Evolutionary conservation across 192 early-diverging fungal genomes (phyloP).

Genomic region (Entophlyctis luteolus): DNA sequence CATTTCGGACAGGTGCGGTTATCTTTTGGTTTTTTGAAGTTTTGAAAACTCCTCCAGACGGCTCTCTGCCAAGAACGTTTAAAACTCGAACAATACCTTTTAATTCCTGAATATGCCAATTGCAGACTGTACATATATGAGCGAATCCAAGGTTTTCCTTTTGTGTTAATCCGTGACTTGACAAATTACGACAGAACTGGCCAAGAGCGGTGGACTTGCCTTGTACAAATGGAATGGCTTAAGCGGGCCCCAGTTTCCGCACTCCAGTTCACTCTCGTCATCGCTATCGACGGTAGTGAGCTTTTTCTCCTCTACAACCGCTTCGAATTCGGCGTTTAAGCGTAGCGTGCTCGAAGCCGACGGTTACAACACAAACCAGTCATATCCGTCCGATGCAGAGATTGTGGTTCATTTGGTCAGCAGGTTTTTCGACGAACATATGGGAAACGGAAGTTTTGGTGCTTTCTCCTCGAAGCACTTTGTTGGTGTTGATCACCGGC

Average conservation of each 20-base stretch:
- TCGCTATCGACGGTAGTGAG: neutral
- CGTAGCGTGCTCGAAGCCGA: neutral
- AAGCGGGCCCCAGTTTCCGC: neutral
- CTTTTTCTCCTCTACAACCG: neutral
- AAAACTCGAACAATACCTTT: constrained; percentile 42
- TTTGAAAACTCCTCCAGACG: neutral
- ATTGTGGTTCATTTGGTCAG: constrained; percentile 45
- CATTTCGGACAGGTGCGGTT: neutral
- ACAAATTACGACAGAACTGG: constrained; percentile 23
- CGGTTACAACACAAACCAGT: neutral
- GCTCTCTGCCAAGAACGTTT: constrained; percentile 32
- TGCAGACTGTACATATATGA: constrained; percentile 36
- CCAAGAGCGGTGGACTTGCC: constrained; percentile 37
- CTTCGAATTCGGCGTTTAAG: neutral
- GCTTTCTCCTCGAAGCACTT: constrained; percentile 37
- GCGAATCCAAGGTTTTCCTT: constrained; percentile 38
- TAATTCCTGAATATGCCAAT: constrained; percentile 26
- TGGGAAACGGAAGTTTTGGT: constrained; percentile 27
- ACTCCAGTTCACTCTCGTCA: neutral
- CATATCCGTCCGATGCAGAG: constrained; percentile 15
- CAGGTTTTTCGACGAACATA: constrained; percentile 39
- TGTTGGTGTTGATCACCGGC: constrained; percentile 26
- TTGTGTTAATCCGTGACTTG: constrained; percentile 14
- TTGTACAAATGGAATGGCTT: constrained; percentile 38
- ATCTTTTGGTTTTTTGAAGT: neutral